Evolutionary conservation across 2,329 filamentous ascomycete species (phyloP), one percentile per base, ranked within the genome.

Genomic region (Pseudopyricularia javanii): DNA sequence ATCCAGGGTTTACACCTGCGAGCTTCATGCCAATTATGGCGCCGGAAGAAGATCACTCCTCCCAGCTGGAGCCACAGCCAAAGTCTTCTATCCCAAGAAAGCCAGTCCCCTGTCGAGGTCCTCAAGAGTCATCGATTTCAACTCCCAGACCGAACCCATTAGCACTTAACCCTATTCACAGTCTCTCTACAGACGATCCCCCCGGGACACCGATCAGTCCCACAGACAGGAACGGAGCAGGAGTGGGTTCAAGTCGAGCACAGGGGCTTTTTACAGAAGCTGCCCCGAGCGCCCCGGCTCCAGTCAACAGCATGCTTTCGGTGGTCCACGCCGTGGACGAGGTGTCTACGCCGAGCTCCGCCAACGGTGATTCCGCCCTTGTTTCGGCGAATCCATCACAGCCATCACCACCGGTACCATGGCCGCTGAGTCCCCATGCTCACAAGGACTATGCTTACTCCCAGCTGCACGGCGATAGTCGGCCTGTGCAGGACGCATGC

Each of bases 1-100:
- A 53, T 26, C 51, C 51, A 28, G 51, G 51, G 24, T 53, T 53
- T 35, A 53, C 26, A 28, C 51, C 51, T 12, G 51, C 51, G 17
- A 26, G 47, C 12, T 50, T 50, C 32, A 34, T 30, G 3, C 28
- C 50, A 12, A 47, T 7, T 7, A 6, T n/a, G 28, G 37, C n/a
- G 11, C 14, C 33, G 11, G 26, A 37, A 47, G 35, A n/a, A 50
- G n/a, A 14, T 24, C n/a, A n/a, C 3, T 14, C 15, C 28, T 32
- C 17, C 11, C 35, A 37, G 49, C 26, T 28, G 26, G 32, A 43
- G 20, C 32, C 8, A 50, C 32, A 35, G 33, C 17, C 48, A 24
- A 26, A n/a, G 28, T 22, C 30, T 8, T 17, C 17, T 20, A 52
- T 52, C 20, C 24, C 50, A 7, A 47, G 51, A n/a, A 53, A 47